Percentiles rank a stretch among this genome's conserved stretches.
Evolutionary conservation across 768 basidiomycete genomes (phyloP).

Genomic region (Macrolepiota fuliginosa): DNA sequence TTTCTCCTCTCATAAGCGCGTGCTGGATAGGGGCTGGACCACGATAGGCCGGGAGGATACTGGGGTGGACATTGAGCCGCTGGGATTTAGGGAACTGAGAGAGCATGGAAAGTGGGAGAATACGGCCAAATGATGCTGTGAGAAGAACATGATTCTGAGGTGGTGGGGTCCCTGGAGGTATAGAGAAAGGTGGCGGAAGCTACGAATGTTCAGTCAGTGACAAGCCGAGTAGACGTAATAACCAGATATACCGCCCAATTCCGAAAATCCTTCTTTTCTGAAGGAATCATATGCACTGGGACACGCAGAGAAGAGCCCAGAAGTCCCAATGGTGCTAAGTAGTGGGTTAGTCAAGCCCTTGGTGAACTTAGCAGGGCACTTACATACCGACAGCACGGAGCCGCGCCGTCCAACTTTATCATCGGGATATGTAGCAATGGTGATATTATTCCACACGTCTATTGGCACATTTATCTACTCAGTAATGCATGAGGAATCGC

Average conservation of each 20-base stretch:
- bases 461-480: slow-evolving; percentile 14
- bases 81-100: slow-evolving; percentile 53
- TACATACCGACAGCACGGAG: slow-evolving; percentile 55
- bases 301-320: slow-evolving; percentile 54
- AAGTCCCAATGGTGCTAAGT: slow-evolving; percentile 66
- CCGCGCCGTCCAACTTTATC: slow-evolving; percentile 60
- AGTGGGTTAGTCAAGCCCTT: neutral
- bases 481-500: slow-evolving; percentile 10
- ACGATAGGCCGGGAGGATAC: slow-evolving; percentile 81
- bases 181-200: slow-evolving; percentile 40
- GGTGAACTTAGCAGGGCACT: slow-evolving; percentile 17
- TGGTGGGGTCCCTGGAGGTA: slow-evolving; percentile 21
- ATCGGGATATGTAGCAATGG: slow-evolving; percentile 74
- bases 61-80: slow-evolving; percentile 87
- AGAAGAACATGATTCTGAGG: slow-evolving; percentile 57
- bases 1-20: slow-evolving; percentile 64
- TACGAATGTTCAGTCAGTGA: slow-evolving; percentile 10
- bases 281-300: slow-evolving; percentile 61
- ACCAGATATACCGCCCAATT: slow-evolving; percentile 54
- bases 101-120: slow-evolving; percentile 65
- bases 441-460: slow-evolving; percentile 79
- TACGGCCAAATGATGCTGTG: slow-evolving; percentile 90
- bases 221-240: neutral
- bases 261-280: slow-evolving; percentile 55
- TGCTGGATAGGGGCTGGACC: slow-evolving; percentile 92